Conservation (phyloP, 2,329 filamentous ascomycete species). For the Arachnomyces sp. region DNA sequence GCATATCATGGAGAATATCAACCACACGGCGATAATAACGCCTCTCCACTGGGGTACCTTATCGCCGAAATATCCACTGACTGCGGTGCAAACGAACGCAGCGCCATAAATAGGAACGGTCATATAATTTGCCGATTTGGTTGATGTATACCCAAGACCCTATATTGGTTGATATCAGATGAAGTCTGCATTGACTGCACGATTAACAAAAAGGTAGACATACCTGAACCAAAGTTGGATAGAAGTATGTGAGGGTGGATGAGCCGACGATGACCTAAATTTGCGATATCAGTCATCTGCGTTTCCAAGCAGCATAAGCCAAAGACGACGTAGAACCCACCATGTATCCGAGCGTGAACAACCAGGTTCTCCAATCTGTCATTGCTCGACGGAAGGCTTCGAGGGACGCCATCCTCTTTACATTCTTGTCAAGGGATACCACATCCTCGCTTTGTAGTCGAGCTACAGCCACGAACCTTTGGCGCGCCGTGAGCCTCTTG, state of each 20-base stretch:
- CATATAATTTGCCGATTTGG: conserved; percentile 19
- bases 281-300: background rate
- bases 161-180: conserved; percentile 11
- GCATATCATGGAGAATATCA: conserved; percentile 35
- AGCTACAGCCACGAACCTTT: conserved; percentile 18
- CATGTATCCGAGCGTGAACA: conserved; percentile 38
- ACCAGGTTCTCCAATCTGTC: conserved; percentile 31
- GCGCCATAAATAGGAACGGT: conserved; percentile 47
- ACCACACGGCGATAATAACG: conserved; percentile 43
- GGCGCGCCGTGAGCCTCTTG: conserved; percentile 28
- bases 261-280: conserved; percentile 31
- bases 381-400: conserved; percentile 15
- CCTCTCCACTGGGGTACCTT: conserved; percentile 40
- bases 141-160: conserved; percentile 5
- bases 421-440: conserved; percentile 11
- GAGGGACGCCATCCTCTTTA: conserved; percentile 10
- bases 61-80: conserved; percentile 44
- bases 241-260: conserved; percentile 24
- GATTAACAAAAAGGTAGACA: no score
- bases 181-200: conserved; percentile 10
- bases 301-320: conserved; percentile 6
- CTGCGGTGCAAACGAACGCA: conserved; percentile 43
- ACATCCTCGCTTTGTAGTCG: conserved; percentile 17
- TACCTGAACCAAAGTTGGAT: conserved; percentile 19
- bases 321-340: conserved; percentile 9